Conservation (phyloP, 331 rosid genomes). For the Stylosanthes scabra region DNA sequence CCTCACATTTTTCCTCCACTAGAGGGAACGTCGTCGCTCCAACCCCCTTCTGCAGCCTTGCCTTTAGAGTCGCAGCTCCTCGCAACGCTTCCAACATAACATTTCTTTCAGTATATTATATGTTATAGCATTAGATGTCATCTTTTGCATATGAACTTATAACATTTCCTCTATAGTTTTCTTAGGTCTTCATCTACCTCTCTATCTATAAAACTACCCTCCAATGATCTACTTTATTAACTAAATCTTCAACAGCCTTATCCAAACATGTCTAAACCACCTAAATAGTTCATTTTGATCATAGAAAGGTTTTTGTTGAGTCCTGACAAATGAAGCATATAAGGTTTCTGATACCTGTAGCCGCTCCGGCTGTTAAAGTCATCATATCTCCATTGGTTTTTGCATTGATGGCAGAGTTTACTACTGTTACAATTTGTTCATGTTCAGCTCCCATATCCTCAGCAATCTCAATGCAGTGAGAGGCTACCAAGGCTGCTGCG, state of each 20-base stretch:
- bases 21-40: slow-evolving; percentile 65
- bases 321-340: slow-evolving; percentile 5
- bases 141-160: slow-evolving; percentile 1
- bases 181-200: neutral
- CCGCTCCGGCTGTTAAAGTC: slow-evolving; percentile 97
- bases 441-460: slow-evolving; percentile 97
- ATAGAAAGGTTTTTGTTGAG: neutral
- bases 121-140: slow-evolving; percentile 1
- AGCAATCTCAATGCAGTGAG: slow-evolving; percentile 96
- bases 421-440: slow-evolving; percentile 68
- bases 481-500: slow-evolving; percentile 96
- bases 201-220: neutral
- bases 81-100: slow-evolving; percentile 43
- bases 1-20: slow-evolving; percentile 66
- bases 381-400: slow-evolving; percentile 88
- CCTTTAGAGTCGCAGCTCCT: slow-evolving; percentile 82
- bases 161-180: neutral
- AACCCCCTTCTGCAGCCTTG: slow-evolving; percentile 70
- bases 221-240: no score
- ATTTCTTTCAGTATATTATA: slow-evolving; percentile 11
- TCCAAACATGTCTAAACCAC: no score
- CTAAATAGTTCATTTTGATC: slow-evolving; percentile 5
- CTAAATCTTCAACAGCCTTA: no score
- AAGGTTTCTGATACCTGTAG: slow-evolving; percentile 67
- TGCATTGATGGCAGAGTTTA: slow-evolving; percentile 86